Evolutionary conservation across 2,329 filamentous ascomycete species (phyloP), one percentile per base, ranked within the genome.

Genomic region (Diplodia intermedia): DNA sequence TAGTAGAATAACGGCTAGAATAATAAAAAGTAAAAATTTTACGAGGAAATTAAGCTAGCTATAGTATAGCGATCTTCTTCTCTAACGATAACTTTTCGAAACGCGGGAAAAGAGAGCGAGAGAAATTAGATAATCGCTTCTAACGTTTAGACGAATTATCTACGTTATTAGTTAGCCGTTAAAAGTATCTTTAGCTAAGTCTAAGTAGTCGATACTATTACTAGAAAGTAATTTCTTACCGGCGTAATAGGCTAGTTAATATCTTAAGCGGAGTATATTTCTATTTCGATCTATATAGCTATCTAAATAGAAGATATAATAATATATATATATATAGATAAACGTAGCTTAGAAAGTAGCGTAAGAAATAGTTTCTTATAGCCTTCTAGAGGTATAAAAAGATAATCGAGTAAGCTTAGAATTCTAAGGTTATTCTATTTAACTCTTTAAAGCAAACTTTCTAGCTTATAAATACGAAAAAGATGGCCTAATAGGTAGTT

Each of bases 211-310:
- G 8, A 1, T 33, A 33, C 1, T 6, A 33, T 33, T 33, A 1
- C 36, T 38, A 11, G 36, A 4, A 15, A 8, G 18, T 6, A 4
- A 9, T 33, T 8, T 15, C 6, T 53, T 80, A 75, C n/a, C 68
- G 56, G 68, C 43, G 12, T 62, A 70, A 2, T 15, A 43, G 40
- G 40, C 15, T 3, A 18, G 8, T 15, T 43, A 15, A 43, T 15
- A 18, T 26, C 26, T 26, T 26, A 26, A 26, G 26, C 26, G 26
- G 3, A 26, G 26, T 4, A 26, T 4, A 26, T 26, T 26, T 26
- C 26, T 4, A 26, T 4, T 26, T 26, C 26, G 26, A 26, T 4
- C 26, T 4, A 4, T 26, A 4, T 26, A 26, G 26, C 26, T 26
- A 1, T 4, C 26, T 26, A 1, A 26, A 4, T 4, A 26, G 26